These are phyloP conservation scores for Trifolium pratense DNA, from an alignment of 306 rosid genomes.

Conservation along the genomic window DNA sequence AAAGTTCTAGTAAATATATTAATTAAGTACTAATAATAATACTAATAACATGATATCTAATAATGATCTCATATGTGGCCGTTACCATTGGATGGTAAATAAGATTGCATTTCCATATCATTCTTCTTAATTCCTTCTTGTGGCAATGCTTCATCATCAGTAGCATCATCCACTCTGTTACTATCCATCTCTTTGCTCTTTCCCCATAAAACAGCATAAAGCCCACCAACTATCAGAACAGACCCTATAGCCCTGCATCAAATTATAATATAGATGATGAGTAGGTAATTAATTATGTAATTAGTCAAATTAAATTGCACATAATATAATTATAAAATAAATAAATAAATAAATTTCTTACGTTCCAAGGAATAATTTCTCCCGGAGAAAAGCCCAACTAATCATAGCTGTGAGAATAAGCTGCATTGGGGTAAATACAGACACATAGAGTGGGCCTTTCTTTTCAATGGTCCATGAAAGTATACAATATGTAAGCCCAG, in stretches of 20 bases:
- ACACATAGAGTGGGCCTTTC: conserved; percentile 80
- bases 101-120: conserved; percentile 47
- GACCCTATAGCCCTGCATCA: conserved; percentile 65
- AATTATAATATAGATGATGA: not conserved
- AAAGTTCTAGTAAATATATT: not conserved
- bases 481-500: conserved; percentile 64
- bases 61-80: not conserved
- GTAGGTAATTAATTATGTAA: not conserved
- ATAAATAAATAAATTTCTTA: conserved; percentile 49
- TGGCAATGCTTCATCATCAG: conserved; percentile 1
- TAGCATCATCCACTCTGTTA: not conserved
- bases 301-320: not conserved
- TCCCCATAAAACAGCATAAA: conserved; percentile 82
- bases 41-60: not conserved
- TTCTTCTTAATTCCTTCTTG: not conserved
- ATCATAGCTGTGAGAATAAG: conserved; percentile 68
- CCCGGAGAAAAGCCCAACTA: conserved; percentile 77
- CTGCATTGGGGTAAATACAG: conserved; percentile 70
- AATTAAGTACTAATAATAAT: not conserved
- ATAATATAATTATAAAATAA: not conserved
- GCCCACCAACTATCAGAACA: conserved; percentile 61
- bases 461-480: conserved; percentile 80
- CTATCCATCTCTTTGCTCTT: conserved; percentile 60
- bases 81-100: conserved; percentile 37
- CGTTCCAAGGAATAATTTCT: conserved; percentile 80